These are phyloP conservation scores for Sequoia sempervirens DNA, from an alignment of 75 land plant genomes.

Conservation along the genomic window DNA sequence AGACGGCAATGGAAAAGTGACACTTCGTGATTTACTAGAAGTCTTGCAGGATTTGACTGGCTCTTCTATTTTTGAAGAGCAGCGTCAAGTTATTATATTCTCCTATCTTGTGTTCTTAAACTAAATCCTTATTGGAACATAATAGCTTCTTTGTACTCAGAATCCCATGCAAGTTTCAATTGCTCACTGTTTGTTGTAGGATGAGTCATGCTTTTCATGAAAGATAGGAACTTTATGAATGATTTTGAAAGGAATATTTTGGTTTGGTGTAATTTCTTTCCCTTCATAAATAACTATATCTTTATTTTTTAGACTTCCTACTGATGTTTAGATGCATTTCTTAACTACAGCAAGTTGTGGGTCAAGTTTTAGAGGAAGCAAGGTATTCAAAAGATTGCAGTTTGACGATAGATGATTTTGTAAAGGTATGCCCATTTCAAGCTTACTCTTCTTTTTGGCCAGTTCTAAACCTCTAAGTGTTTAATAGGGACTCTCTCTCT, in stretches of 20 bases:
- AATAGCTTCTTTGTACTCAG: neutral
- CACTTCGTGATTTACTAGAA: slow-evolving; percentile 67
- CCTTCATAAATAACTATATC: neutral
- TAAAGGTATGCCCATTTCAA: slow-evolving; percentile 36
- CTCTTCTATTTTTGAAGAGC: slow-evolving; percentile 81
- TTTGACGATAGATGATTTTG: slow-evolving; percentile 48
- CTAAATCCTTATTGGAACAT: too few species aligned
- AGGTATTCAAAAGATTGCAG: slow-evolving; percentile 51
- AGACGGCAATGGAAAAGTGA: slow-evolving; percentile 81
- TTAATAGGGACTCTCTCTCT: neutral
- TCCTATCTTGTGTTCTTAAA: too few species aligned
- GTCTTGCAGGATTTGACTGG: slow-evolving; percentile 84
- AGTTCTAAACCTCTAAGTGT: neutral
- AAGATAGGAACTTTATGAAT: neutral
- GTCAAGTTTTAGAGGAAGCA: slow-evolving; percentile 57
- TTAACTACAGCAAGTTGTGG: slow-evolving; percentile 50
- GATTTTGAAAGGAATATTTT: neutral
- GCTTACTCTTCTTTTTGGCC: neutral
- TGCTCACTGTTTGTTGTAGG: neutral
- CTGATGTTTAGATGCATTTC: neutral
- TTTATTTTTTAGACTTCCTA: neutral
- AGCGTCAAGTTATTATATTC: slow-evolving; percentile 65
- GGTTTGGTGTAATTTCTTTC: neutral
- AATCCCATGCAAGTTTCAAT: neutral
- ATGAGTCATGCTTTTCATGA: neutral